Evolutionary conservation across 352 stramenopile genomes (phyloP), one percentile per base, ranked within the genome.

Genomic region (Lagenidium giganteum): DNA sequence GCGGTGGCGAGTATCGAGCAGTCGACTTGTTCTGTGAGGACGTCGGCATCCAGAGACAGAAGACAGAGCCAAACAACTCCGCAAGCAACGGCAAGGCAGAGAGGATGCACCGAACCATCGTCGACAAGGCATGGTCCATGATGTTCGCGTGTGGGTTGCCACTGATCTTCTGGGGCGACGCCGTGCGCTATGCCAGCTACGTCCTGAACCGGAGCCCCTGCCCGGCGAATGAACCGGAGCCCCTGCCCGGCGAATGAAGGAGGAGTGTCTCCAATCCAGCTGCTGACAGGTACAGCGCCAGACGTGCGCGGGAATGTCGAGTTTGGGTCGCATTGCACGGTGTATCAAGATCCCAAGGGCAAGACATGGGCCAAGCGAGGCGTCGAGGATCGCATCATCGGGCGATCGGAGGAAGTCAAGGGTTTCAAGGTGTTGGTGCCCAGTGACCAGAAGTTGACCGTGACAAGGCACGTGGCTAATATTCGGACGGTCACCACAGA

Each of bases 41-140:
- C 2, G 57, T 40, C 0, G 56, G 56, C 1, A 42, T 71, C 0
- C 27, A 23, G 0, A 12, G 64, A 0, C 53, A 75, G 37, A 17
- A 51, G 2, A 56, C 39, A 1, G 52, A 75, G 13, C 47, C 49
- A 0, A 20, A 39, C 0, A 71, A 69, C 12, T 30, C 57, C 8
- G 49, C 57, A 0, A 38, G 22, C 1, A 76, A 71, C n/a, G 57
- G 61, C 0, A 71, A 75, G 29, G 56, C 49, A 1, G 61, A 67
- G 8, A 18, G 54, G 1, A 69, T 74, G 48, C 55, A 65, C 20
- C n/a, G 47, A 0, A 67, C 51, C 0, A 38, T 64, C 0, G 44
- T 66, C 29, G 61, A 70, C 32, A 56, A 67, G 35, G 37, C 50
- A 0, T 23, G 61, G 5, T 61, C 49, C 23, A 62, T 64, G 40